Base-by-base conservation (phyloP, 2,329 filamentous ascomycete genomes). In the Fusarium acutatum region DNA sequence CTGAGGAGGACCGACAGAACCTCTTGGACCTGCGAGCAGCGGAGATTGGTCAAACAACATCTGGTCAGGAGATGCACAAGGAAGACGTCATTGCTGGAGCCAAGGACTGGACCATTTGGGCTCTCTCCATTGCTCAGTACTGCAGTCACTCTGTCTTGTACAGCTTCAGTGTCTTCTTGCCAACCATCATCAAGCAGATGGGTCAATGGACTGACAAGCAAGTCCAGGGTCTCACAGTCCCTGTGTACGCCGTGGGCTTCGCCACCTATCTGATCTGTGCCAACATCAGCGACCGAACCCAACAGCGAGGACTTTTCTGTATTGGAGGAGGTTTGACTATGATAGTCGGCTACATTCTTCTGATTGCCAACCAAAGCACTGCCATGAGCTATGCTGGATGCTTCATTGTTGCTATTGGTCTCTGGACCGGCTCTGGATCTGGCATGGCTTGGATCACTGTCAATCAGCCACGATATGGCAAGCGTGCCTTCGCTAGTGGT, bases 161-260 rank as follows among this genome's bases (percentile, higher is more conserved):
- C 78, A 90, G 90, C 5, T 92, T 89, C 79, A 88, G 86, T 60
- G 92, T 90, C 2, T 93, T 93, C 77, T 81, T 93, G 40, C 92
- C 91, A 0, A 92, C 90, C 3, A 93, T 94, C 69, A 92, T 93
- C 78, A 83, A 86, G 59, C 87, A 86, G 1, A 87, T 93, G 67
- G 89, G 90, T 6, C 79, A 78, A 6, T 92, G 89, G 81, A 84
- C 85, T 1, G 83, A 83, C 0, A 84, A 88, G 0, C 85, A 91
- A 73, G 87, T 91, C 0, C 91, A 94, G 77, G 89, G 90, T 40
- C 83, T 93, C 47, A 93, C 91, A 0, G 90, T 93, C 26, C 92
- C 92, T 3, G 91, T 90, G 76, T 93, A 93, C 71, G 85, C 86
- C 0, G 78, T 92, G 3, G 91, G 91, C 3, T 90, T 90, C 0